A percentile compares a stretch with the other conserved stretches of the same genome.
These are phyloP conservation scores for Plasmodium vivax DNA, from an alignment of 169 alveolate species.

Conservation along the genomic window DNA sequence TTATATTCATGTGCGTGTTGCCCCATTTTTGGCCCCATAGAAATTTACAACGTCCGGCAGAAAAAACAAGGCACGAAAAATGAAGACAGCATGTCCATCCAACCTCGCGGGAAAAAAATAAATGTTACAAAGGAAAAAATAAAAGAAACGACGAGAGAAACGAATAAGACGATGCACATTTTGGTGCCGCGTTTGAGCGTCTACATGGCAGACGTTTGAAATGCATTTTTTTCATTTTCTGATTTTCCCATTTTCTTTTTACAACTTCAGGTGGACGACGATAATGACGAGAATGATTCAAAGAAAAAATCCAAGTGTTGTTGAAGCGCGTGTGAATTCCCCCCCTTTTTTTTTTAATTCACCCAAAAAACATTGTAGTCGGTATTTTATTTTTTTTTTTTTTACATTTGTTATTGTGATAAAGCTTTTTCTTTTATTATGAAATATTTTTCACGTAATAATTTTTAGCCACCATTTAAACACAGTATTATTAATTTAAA, in stretches of 20 bases:
- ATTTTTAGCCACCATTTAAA: constrained; percentile 32
- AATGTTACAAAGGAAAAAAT: constrained; percentile 30
- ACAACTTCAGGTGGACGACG: constrained; percentile 45
- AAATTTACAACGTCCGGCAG: constrained; percentile 71
- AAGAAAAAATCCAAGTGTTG: constrained; percentile 53
- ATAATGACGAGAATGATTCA: constrained; percentile 37
- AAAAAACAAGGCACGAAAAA: constrained; percentile 67
- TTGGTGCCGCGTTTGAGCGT: neutral
- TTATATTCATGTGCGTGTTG: constrained; percentile 12
- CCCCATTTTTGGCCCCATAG: constrained; percentile 7
- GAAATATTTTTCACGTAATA: constrained; percentile 45
- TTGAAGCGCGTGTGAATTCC: neutral
- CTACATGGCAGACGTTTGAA: neutral
- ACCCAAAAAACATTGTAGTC: constrained; percentile 13
- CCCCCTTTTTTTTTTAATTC: constrained; percentile 28
- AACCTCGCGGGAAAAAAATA: constrained; percentile 74
- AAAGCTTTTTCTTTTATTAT: constrained; percentile 38
- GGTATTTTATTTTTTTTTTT: constrained; percentile 1
- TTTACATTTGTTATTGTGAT: constrained; percentile 42
- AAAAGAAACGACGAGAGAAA: neutral
- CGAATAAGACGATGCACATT: neutral
- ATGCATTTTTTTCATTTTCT: neutral
- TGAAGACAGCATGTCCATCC: constrained; percentile 69
- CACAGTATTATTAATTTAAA: constrained; percentile 28
- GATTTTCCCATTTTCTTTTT: neutral